Evolutionary conservation across 495 filamentous ascomycete species (phyloP).

Genomic region (Neurospora africana): DNA sequence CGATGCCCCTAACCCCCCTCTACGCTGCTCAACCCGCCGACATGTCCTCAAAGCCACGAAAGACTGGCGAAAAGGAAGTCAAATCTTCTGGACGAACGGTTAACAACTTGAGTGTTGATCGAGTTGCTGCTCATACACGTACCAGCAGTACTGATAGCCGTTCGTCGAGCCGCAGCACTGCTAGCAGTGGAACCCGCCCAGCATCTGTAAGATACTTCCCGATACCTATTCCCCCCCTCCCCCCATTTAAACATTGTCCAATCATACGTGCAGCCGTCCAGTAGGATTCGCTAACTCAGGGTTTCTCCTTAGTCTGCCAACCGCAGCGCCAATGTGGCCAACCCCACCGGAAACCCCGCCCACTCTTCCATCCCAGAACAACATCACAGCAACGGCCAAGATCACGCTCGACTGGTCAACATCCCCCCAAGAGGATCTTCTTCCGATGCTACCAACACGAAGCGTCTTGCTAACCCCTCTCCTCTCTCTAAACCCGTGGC

Average conservation of each 20-base stretch:
- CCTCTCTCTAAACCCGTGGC: slow-evolving; percentile 77
- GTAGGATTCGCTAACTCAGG: slow-evolving; percentile 22
- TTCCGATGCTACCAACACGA: slow-evolving; percentile 50
- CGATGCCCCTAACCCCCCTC: slow-evolving; percentile 29
- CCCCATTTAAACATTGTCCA: slow-evolving; percentile 21
- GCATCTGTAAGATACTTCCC: slow-evolving; percentile 34
- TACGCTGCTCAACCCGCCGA: slow-evolving; percentile 24
- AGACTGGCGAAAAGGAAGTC: slow-evolving; percentile 28
- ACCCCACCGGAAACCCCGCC: slow-evolving; percentile 41
- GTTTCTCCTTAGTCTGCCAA: slow-evolving; percentile 34
- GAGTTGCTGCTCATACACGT: slow-evolving; percentile 17
- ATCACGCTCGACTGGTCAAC: slow-evolving; percentile 49
- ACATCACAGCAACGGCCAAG: slow-evolving; percentile 30
- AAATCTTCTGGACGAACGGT: slow-evolving; percentile 18
- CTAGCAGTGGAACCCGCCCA: slow-evolving; percentile 27
- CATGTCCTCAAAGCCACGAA: slow-evolving; percentile 3
- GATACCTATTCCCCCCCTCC: neutral
- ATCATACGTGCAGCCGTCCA: slow-evolving; percentile 23
- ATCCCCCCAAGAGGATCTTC: slow-evolving; percentile 61
- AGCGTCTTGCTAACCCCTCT: slow-evolving; percentile 62
- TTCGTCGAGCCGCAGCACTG: slow-evolving; percentile 29
- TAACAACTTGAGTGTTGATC: slow-evolving; percentile 9
- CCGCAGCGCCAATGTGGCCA: slow-evolving; percentile 31
- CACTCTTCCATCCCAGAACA: slow-evolving; percentile 27
- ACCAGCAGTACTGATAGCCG: slow-evolving; percentile 36